Evolutionary conservation across 805 yeast species (phyloP), one percentile per base, ranked within the genome.

Genomic region (Candida odintsovae): DNA sequence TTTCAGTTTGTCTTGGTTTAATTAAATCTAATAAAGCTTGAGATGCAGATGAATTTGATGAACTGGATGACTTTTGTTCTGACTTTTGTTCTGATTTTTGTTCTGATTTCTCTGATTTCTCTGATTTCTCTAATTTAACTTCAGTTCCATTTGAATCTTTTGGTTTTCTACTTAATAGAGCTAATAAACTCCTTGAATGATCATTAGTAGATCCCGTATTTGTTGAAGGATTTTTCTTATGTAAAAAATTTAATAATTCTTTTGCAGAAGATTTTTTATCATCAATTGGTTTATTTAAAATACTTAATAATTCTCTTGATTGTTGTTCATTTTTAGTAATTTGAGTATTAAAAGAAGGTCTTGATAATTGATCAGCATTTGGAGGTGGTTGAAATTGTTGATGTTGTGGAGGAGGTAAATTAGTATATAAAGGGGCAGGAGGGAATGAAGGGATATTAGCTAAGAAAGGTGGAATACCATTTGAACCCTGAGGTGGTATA

Each of bases 221-320:
- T 4, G 20, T 41, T 50, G 37, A 15, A 52, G 26, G 6, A 45
- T 33, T 21, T n/a, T 39, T 43, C 12, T 47, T 50, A n/a, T 36
- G 36, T 46, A 47, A 41, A 22, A 47, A 25, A 21, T 52, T 49
- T 18, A 52, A 37, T 8, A 55, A 40, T 10, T 50, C 56, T 35
- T 51, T 51, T 4, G 55, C 44, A 39, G 39, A 44, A 4, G 43
- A 36, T 42, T 40, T 42, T 35, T 40, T 51, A 9, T 44, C 45
- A 8, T 45, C 42, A 3, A 44, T 46, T 33, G 62, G 64, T 37
- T 61, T 64, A 33, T 68, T 71, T 54, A 76, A 64, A 18, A 75
- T 61, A 3, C 74, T 69, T 44, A 75, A 64, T 13, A 76, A 55
- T 43, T 73, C 77, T 50, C 66, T 68, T 2, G 75, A 68, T 44